These are phyloP conservation scores for Nigrospora sphaerica DNA, from an alignment of 2,329 filamentous ascomycete genomes.

Conservation along the genomic window DNA sequence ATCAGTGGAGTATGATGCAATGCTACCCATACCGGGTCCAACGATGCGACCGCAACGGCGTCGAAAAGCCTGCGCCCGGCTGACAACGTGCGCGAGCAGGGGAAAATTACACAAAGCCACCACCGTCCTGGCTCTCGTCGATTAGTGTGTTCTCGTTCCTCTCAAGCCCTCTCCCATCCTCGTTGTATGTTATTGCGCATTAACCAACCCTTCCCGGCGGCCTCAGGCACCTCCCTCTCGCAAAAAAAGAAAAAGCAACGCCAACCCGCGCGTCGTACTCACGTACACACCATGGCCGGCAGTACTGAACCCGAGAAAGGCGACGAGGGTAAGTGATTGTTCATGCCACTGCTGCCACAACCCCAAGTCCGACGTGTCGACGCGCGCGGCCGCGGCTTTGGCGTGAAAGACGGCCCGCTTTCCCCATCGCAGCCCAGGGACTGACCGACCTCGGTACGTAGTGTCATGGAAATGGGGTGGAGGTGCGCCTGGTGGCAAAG, in stretches of 20 bases:
- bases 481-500: constrained; percentile 47
- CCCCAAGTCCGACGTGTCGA: not conserved
- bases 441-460: constrained; percentile 17
- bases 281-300: not conserved
- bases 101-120: no score
- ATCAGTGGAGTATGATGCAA: not conserved
- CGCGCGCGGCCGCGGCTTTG: not conserved
- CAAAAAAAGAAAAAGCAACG: not conserved
- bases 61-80: no score
- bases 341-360: not conserved
- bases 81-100: no score
- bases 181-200: no score
- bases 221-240: no score
- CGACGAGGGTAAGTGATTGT: constrained; percentile 4
- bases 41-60: no score
- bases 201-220: no score
- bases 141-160: no score
- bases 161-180: no score
- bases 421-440: not conserved
- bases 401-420: not conserved
- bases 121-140: no score
- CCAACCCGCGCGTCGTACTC: not conserved
- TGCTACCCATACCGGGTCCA: not conserved
- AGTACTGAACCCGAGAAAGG: constrained; percentile 3
- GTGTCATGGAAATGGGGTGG: constrained; percentile 58